phyloP scores from a whole-genome alignment of 139 green algal genomes.

The Edaphochlamys debaryana region DNA sequence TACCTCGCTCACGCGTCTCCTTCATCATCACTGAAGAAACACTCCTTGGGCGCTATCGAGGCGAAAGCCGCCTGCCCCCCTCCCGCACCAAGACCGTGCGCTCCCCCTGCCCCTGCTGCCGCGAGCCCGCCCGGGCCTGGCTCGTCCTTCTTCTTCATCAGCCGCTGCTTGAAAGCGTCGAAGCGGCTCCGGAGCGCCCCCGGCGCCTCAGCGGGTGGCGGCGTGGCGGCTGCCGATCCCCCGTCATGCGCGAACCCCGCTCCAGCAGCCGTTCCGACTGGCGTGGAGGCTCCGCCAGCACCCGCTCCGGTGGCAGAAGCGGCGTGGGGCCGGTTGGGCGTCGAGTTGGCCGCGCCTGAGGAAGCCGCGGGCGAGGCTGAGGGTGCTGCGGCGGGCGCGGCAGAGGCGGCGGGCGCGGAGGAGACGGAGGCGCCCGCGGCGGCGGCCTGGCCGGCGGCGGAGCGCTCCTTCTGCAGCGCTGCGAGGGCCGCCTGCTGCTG shows the following conservation, averaged over 20 bases:
- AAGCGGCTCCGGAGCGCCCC: conserved; percentile 10
- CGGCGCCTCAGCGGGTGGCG: neutral
- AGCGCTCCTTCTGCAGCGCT: conserved; percentile 17
- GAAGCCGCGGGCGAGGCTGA: neutral
- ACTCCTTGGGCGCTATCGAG: too few relatives aligned
- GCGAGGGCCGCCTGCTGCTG: conserved; percentile 11
- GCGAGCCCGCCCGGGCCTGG: too few relatives aligned
- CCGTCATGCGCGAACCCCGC: too few relatives aligned
- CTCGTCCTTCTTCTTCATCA: conserved; percentile 23
- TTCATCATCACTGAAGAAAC: neutral
- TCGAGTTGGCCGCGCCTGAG: too few relatives aligned
- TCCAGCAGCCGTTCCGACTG: neutral
- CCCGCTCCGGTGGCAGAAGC: neutral
- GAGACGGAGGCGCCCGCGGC: conserved; percentile 11
- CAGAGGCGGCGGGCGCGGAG: neutral
- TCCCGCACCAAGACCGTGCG: too few relatives aligned
- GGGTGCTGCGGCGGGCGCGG: neutral
- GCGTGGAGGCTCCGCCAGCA: neutral
- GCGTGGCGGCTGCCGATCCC: neutral
- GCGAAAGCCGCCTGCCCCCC: too few relatives aligned
- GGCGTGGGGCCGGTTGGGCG: too few relatives aligned
- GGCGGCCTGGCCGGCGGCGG: neutral
- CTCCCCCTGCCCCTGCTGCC: neutral
- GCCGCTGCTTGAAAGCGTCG: conserved; percentile 26
- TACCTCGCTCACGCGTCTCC: neutral